Base-by-base conservation (phyloP, 2,329 filamentous ascomycete species). In the Stagonosporopsis chrysanthemi region DNA sequence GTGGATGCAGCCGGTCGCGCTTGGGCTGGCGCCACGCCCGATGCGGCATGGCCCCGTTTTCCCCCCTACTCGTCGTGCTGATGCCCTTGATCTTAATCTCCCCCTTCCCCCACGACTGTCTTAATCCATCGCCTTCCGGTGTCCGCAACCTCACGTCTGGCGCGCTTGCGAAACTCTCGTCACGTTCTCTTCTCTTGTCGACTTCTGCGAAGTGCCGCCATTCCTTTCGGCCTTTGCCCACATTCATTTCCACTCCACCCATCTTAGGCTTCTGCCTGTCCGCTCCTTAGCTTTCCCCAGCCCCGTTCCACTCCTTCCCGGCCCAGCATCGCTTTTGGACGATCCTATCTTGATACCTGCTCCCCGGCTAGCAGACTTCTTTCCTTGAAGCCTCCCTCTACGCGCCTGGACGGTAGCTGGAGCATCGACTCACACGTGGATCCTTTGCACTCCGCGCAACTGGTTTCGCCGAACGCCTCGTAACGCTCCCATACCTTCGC, bases 211-310 rank as follows among this genome's bases (percentile, higher is more conserved):
- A 73, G 68, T 71, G 74, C 73, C 69, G 73, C 73, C 75, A 76
- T 73, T 77, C 75, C 74, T 77, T 77, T 75, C 73, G 71, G 74
- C 71, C 71, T 73, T 75, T 71, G 72, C 72, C 68, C 71, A 76
- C 73, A 65, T 76, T 76, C 73, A 58, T 73, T 76, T 74, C 67
- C 64, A 54, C 57, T 58, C 56, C 62, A 55, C 56, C 59, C 61
- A 61, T 68, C 52, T 75, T 75, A 67, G 74, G 70, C 71, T 64
- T n/a, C 52, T 63, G 75, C 74, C 75, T 69, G 73, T 76, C 74
- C 75, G 67, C 71, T 77, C 75, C 69, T 76, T 77, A 64, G 66
- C 59, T 58, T 61, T 52, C 52, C 63, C 64, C 62, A 62, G 52
- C 52, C 64, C 47, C 46, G 41, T 67, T 68, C 60, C 60, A 61